phyloP scores from a whole-genome alignment of 768 basidiomycete species.

The Cubamyces sp. region DNA sequence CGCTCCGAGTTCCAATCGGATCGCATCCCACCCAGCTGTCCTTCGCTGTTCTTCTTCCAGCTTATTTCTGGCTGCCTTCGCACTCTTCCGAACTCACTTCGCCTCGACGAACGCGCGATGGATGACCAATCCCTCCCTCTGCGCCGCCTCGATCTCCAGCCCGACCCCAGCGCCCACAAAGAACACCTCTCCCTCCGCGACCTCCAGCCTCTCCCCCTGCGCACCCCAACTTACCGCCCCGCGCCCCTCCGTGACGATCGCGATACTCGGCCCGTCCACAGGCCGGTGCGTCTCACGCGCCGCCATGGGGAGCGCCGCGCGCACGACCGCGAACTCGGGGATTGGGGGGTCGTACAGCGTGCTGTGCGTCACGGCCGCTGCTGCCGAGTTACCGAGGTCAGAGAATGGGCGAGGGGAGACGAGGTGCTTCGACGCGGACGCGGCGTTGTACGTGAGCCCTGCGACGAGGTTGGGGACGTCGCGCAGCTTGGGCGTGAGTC shows the following conservation, averaged over 20 bases:
- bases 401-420: constrained; percentile 61
- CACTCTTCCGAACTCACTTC: constrained; percentile 3
- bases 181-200: constrained; percentile 71
- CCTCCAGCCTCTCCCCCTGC: constrained; percentile 39
- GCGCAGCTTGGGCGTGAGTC: constrained; percentile 94
- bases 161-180: constrained; percentile 78
- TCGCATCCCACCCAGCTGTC: too few relatives aligned
- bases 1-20: too few relatives aligned
- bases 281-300: constrained; percentile 57
- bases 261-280: constrained; percentile 84
- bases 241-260: constrained; percentile 72
- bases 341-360: constrained; percentile 89
- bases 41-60: too few relatives aligned
- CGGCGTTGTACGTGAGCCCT: constrained; percentile 84
- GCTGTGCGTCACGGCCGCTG: constrained; percentile 34
- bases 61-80: too few relatives aligned
- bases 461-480: constrained; percentile 90
- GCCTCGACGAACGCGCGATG: constrained; percentile 74
- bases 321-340: constrained; percentile 89
- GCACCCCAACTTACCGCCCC: constrained; percentile 59
- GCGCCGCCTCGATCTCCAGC: constrained; percentile 48
- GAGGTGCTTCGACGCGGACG: constrained; percentile 67
- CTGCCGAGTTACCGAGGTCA: too few relatives aligned
- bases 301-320: constrained; percentile 51
- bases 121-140: constrained; percentile 49